Conservation (phyloP, 345 rosid species). For the Hibiscus mutabilis region DNA sequence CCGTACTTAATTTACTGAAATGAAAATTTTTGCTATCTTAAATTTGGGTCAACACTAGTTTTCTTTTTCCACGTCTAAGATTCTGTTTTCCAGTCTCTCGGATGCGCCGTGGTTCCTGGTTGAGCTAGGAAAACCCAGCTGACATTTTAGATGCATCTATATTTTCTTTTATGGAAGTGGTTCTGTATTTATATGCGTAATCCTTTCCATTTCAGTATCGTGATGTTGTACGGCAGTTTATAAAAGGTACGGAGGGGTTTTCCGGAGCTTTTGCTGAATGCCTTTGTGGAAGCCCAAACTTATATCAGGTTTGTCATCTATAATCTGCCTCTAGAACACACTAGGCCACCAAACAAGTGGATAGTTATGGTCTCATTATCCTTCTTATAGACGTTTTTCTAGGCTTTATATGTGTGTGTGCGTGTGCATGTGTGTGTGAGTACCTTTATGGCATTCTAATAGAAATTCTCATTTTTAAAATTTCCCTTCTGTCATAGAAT, state of each 20-base stretch:
- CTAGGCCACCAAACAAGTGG: not conserved
- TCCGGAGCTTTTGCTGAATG: constrained; percentile 97
- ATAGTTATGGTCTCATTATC: not conserved
- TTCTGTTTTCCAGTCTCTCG: not conserved
- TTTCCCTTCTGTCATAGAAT: not conserved
- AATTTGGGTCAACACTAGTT: not conserved
- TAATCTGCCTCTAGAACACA: not conserved
- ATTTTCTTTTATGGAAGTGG: not conserved
- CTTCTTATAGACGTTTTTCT: not conserved
- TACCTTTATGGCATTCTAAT: not conserved
- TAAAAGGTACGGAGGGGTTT: constrained; percentile 94
- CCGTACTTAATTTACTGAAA: not conserved
- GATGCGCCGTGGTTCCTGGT: not conserved
- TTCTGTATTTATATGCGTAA: constrained; percentile 7
- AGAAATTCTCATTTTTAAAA: not conserved
- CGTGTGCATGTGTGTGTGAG: too few relatives aligned
- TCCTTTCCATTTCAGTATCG: constrained; percentile 61
- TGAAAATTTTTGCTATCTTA: not conserved
- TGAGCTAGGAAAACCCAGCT: not conserved
- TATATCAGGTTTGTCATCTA: constrained; percentile 62
- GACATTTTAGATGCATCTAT: not conserved
- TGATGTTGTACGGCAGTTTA: constrained; percentile 82
- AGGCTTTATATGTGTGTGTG: not conserved
- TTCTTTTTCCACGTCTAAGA: not conserved
- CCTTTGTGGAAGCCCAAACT: constrained; percentile 90